Conservation (phyloP, 2,329 filamentous ascomycete genomes). For the Leptodontidium sp. region DNA sequence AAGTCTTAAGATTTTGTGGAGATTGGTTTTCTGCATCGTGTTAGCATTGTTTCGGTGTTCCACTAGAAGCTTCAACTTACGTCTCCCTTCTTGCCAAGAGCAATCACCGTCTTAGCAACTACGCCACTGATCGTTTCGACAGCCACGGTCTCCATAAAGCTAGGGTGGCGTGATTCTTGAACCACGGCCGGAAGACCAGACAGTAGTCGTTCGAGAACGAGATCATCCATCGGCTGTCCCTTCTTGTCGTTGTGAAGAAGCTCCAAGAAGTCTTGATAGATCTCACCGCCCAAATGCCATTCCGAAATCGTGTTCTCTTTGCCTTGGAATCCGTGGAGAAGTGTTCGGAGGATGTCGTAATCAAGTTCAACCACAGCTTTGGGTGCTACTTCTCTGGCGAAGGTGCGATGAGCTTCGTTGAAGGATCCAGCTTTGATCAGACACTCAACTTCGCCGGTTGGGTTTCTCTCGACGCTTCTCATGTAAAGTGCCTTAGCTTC, state of each 20-base stretch:
- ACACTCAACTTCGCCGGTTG: slow-evolving; percentile 76
- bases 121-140: slow-evolving; percentile 82
- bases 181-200: slow-evolving; percentile 62
- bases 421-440: slow-evolving; percentile 80
- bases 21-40: slow-evolving; percentile 50
- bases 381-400: slow-evolving; percentile 83
- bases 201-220: slow-evolving; percentile 64
- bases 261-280: slow-evolving; percentile 73
- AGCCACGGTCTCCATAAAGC: slow-evolving; percentile 71
- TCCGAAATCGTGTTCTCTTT: slow-evolving; percentile 69
- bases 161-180: slow-evolving; percentile 43
- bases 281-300: slow-evolving; percentile 81
- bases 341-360: slow-evolving; percentile 71
- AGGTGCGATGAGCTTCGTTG: slow-evolving; percentile 83
- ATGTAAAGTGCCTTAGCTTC: slow-evolving; percentile 86
- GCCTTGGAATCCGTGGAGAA: slow-evolving; percentile 76
- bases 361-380: slow-evolving; percentile 83
- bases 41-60: slow-evolving; percentile 26
- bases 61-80: slow-evolving; percentile 52
- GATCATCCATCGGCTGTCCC: slow-evolving; percentile 51
- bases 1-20: slow-evolving; percentile 62
- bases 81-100: slow-evolving; percentile 61
- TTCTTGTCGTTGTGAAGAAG: slow-evolving; percentile 56
- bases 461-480: slow-evolving; percentile 74
- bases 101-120: slow-evolving; percentile 72